A percentile compares a stretch with the other conserved stretches of the same genome.
Conservation (phyloP, 805 yeast species). For the Pichia nanzhaoensis region DNA sequence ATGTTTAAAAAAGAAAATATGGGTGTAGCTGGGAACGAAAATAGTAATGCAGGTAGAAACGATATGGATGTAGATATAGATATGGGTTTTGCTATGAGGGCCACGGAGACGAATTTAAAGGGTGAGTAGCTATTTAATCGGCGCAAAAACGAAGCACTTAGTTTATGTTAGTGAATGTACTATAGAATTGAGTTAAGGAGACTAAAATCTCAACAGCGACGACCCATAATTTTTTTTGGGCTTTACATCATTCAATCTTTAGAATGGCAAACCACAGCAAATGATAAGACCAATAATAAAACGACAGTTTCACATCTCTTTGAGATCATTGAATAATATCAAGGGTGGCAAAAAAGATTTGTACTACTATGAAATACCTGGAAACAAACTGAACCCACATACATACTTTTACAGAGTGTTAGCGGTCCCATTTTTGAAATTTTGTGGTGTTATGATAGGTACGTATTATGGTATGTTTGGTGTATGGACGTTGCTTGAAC, state of each 20-base stretch:
- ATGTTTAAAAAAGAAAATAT: background rate
- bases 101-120: too few species aligned
- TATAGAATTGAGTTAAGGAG: too few species aligned
- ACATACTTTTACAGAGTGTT: conserved; percentile 39
- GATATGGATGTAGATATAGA: background rate
- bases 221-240: too few species aligned
- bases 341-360: background rate
- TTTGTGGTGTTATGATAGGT: conserved; percentile 37
- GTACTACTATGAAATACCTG: conserved; percentile 16
- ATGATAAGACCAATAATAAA: too few species aligned
- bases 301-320: background rate
- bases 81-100: too few species aligned
- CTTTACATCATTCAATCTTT: too few species aligned
- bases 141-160: too few species aligned
- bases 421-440: conserved; percentile 40
- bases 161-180: too few species aligned
- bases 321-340: background rate
- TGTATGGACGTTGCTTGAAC: conserved; percentile 39
- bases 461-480: conserved; percentile 42
- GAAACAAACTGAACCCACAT: conserved; percentile 23
- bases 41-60: background rate
- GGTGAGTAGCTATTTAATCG: too few species aligned
- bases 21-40: background rate
- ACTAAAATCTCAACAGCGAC: too few species aligned
- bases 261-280: too few species aligned